Evolutionary conservation across 140 eudicot genomes (phyloP), one percentile per base, ranked within the genome.

Genomic region (Bidens hawaiensis): DNA sequence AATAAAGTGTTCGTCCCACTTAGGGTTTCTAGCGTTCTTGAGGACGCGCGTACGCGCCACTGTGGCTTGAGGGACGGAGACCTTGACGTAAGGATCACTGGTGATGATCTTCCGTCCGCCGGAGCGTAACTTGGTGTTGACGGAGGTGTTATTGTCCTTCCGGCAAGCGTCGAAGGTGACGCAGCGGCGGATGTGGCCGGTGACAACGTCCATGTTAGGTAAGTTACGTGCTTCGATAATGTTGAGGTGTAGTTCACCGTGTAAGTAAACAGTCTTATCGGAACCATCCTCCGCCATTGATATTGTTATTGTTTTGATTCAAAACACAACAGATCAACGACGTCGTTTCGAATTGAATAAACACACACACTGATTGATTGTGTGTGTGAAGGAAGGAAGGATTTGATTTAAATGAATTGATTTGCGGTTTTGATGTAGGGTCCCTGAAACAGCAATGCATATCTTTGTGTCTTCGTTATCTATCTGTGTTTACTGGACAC

Each of bases 81-180:
- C 95, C 33, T 90, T 83, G 58, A 93, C 99, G 75, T 93, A 93
- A 5, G 99, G 95, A 69, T 93, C 99, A 51, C 96, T 93, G 22
- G 99, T 85, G 41, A 93, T 93, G 21, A 88, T 77, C 26, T 79
- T 81, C 31, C 82, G 79, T 76, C 62, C 87, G 63, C 40, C 87
- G 64, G 71, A 66, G 3, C 57, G 71, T 53, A 53, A n/a, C 58
- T 65, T 60, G 10, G 62, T 67, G 65, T 42, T 80, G 10, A 52
- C 68, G 67, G 67, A 15, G 3, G 87, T 47, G 11, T 12, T 41
- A n/a, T n/a, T n/a, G 14, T 30, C 51, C 1, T 64, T 77, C 34
- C 76, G 72, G 84, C 95, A 86, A 62, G 79, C 67, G 34, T 76
- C 64, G 40, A 75, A 65, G 19, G 94, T 71, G 63, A 93, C 67